Evolutionary conservation across 129 eudicot genomes (phyloP), one percentile per base, ranked within the genome.

Genomic region (Artemisia annua): DNA sequence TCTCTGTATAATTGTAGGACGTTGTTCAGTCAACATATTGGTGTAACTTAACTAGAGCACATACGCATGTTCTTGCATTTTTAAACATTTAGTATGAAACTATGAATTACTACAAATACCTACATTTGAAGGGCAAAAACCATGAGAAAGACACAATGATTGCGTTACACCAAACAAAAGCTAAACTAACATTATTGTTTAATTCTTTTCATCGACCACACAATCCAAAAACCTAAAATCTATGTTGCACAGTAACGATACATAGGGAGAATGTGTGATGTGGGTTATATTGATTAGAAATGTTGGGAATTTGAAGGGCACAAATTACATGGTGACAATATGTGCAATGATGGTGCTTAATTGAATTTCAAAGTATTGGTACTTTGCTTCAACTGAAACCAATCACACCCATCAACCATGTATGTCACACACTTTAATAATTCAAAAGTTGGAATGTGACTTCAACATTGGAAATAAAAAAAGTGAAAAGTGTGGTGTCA

Each of bases 261-360:
- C 26, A 20, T 43, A 48, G 26, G 59, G 28, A 71, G 67, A 19
- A n/a, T 49, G 62, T 49, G 43, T 48, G 48, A 30, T 59, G 20
- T 30, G 62, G 11, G 22, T 67, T 57, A 11, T 49, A 44, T 75
- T 68, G 82, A 69, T 76, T 79, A 63, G 70, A 79, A 28, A 57
- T 77, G 67, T 77, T 77, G 78, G 81, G 84, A 74, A 72, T 84
- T 80, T 77, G 56, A 50, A 61, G 26, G 13, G 71, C 81, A 71
- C 13, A 59, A 59, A 35, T 3, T 16, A 56, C 57, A 22, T 35
- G 63, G 65, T 54, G 54, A 52, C 60, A 76, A 67, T 35, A 35
- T 67, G 58, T 57, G 74, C 78, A 82, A 82, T 82, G 61, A 82
- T 85, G 77, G 60, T 79, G 76, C 59, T 56, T 24, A 57, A 51